These are phyloP conservation scores for Salix suchowensis DNA, from an alignment of 345 rosid species.

Conservation along the genomic window DNA sequence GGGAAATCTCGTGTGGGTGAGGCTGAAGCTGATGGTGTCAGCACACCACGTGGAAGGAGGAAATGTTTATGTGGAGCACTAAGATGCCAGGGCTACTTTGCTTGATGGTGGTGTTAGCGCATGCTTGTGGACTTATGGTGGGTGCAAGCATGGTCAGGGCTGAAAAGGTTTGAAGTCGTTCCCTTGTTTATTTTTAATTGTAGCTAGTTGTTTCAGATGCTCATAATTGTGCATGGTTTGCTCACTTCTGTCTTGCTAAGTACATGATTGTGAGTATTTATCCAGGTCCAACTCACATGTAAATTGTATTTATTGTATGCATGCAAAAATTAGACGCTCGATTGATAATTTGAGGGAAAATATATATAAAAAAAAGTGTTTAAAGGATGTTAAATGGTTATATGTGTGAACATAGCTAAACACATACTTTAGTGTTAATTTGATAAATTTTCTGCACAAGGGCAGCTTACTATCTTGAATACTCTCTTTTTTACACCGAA, in stretches of 20 bases:
- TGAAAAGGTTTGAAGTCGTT: neutral
- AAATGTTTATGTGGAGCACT: constrained; percentile 61
- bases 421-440: neutral
- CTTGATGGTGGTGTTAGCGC: neutral
- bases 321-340: neutral
- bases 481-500: neutral
- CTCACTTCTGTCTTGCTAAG: neutral
- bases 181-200: neutral
- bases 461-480: neutral
- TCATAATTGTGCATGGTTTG: neutral
- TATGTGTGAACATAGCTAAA: neutral
- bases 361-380: neutral
- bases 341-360: neutral
- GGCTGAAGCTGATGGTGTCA: constrained; percentile 18
- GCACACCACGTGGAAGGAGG: constrained; percentile 33
- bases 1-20: constrained; percentile 34
- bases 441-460: neutral
- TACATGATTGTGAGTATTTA: neutral
- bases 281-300: neutral
- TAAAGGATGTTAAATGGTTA: neutral
- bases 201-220: neutral
- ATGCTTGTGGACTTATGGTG: neutral
- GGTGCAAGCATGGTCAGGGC: constrained; percentile 6
- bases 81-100: constrained; percentile 31
- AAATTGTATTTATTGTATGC: neutral